Evolutionary conservation across 441 rosid species (phyloP).

Genomic region (Arabidopsis lyrata): DNA sequence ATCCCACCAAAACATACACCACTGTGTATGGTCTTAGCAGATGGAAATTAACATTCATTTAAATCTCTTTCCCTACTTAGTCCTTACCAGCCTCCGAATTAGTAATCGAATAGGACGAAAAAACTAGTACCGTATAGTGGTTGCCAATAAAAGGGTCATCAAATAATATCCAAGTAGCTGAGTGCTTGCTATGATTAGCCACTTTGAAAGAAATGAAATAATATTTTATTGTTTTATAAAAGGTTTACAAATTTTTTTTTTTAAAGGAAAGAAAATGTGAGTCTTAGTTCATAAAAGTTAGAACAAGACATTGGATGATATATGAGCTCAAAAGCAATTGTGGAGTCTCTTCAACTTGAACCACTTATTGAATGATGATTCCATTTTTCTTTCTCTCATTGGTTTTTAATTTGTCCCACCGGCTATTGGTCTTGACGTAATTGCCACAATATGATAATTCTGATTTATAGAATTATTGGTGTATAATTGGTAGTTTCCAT

Average conservation of each 20-base stretch:
- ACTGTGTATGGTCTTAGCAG: no score
- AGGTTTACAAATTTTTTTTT: neutral
- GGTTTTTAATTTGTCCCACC: constrained; percentile 33
- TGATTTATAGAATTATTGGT: neutral
- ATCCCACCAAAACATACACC: no score
- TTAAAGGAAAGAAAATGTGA: neutral
- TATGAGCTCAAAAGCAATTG: constrained; percentile 21
- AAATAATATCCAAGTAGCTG: constrained; percentile 34
- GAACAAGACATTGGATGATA: constrained; percentile 32
- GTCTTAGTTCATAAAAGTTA: constrained; percentile 14
- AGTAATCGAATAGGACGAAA: constrained; percentile 32
- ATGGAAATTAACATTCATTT: no score
- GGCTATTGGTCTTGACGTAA: constrained; percentile 29
- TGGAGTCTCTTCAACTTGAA: constrained; percentile 37
- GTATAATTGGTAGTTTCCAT: neutral
- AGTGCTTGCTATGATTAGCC: constrained; percentile 42
- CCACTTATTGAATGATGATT: constrained; percentile 30
- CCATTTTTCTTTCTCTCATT: constrained; percentile 26
- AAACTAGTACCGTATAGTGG: constrained; percentile 2
- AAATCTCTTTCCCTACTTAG: neutral
- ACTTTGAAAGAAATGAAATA: constrained; percentile 33
- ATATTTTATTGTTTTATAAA: neutral
- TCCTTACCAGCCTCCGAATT: constrained; percentile 18
- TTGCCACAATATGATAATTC: constrained; percentile 11
- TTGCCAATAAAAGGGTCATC: constrained; percentile 33